phyloP scores from a whole-genome alignment of 116 monocot species.

The Iris pallida region DNA sequence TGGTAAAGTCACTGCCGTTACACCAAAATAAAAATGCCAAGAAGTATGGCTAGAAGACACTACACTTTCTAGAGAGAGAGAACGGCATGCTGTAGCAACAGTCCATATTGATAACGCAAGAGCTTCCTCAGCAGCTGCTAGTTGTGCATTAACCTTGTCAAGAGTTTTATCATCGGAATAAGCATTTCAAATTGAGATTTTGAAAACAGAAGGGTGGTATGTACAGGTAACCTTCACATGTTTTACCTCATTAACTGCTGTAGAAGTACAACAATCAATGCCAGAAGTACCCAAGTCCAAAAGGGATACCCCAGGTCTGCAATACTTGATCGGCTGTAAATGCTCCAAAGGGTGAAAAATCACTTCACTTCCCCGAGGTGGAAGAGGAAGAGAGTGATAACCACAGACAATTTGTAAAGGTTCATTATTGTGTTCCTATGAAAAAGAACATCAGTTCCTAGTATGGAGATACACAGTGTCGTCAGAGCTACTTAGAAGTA shows the following conservation, averaged over 20 bases:
- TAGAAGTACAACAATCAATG: constrained; percentile 25
- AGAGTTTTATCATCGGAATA: constrained; percentile 12
- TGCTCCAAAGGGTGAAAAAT: constrained; percentile 87
- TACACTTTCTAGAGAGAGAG: constrained; percentile 94
- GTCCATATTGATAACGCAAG: constrained; percentile 88
- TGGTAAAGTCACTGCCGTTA: no score
- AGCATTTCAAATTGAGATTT: background rate
- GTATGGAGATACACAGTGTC: background rate
- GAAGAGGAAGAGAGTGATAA: constrained; percentile 79
- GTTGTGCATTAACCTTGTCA: constrained; percentile 56
- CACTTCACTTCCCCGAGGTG: constrained; percentile 66
- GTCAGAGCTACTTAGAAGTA: background rate
- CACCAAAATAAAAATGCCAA: background rate
- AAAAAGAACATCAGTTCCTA: constrained; percentile 7
- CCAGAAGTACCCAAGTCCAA: constrained; percentile 36
- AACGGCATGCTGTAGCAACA: constrained; percentile 73
- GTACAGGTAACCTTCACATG: background rate
- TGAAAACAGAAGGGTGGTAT: constrained; percentile 2
- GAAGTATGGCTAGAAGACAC: constrained; percentile 10
- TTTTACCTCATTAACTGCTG: constrained; percentile 61
- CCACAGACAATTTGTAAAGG: constrained; percentile 77
- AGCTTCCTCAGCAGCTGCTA: constrained; percentile 95
- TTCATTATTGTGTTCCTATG: constrained; percentile 77
- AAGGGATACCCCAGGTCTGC: constrained; percentile 39
- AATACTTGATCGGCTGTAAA: constrained; percentile 81